Evolutionary conservation across 176 grass and related monocot genomes (phyloP), one percentile per base, ranked within the genome.

Genomic region (Echinochloa phyllopogon): DNA sequence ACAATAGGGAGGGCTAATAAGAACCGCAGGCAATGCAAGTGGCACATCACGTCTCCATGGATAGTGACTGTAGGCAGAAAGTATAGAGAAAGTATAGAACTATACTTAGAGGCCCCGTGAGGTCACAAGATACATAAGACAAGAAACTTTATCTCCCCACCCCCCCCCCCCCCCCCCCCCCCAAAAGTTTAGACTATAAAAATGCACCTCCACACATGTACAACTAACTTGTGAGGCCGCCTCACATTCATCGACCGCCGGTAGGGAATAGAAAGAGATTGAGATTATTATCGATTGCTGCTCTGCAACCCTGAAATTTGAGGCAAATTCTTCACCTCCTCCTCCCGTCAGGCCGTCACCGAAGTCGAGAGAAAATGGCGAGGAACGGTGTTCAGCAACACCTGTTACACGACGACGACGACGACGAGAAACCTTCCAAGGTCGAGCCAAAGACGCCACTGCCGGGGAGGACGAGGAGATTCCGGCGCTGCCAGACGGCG

Each of bases 401-500:
- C 47, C 65, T 88, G 57, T 23, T 88, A 40, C 39, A 47, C 21
- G 24, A 42, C 18, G 29, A 10, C 38, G 65, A 60, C 7, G 29
- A 33, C 1, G 24, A 42, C 18, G 29, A 15, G 24, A 56, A 60
- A 4, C 4, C 12, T 43, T 11, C 57, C 41, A 17, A 4, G 4
- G 47, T 2, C 59, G 0, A 6, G 6, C 43, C 50, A 16, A 59
- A 6, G 33, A 44, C 41, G 20, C 80, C 13, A 4, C 15, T 5
- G 16, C 10, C 13, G 18, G 4, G 36, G 38, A 59, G 25, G 14
- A 49, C 61, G 1, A 84, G n/a, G 17, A 62, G 87, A 40, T 89
- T 89, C 69, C 75, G 82, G 49, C 87, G 58, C 10, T 89, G 68
- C 82, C 39, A 36, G 15, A 68, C 87, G 69, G 82, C 76, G 41